Conservation (phyloP, 805 yeast species). For the Vanderwaltozyma verrucispora region DNA sequence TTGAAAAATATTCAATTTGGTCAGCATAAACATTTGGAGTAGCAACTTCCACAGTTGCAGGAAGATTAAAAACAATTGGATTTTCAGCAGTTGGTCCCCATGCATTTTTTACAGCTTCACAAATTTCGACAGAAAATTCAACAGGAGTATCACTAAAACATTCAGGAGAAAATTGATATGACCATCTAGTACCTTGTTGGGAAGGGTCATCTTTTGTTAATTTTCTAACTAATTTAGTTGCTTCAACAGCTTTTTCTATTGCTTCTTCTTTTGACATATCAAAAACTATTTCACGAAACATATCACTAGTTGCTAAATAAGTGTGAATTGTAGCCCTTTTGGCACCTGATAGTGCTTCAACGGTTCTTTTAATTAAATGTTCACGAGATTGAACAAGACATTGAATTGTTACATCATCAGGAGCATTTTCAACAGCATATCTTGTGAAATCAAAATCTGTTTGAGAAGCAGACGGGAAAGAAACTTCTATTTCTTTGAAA, state of each 20-base stretch:
- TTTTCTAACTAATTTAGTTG: constrained; percentile 50
- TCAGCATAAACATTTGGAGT: constrained; percentile 79
- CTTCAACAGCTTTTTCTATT: constrained; percentile 48
- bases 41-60: constrained; percentile 77
- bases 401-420: constrained; percentile 68
- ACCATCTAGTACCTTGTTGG: constrained; percentile 50
- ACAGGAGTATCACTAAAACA: constrained; percentile 62
- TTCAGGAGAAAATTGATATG: constrained; percentile 73
- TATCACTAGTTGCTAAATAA: constrained; percentile 65
- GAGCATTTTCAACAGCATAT: constrained; percentile 61
- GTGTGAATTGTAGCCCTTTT: constrained; percentile 67
- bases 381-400: constrained; percentile 71
- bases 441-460: constrained; percentile 74
- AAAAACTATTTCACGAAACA: constrained; percentile 64
- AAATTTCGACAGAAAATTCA: constrained; percentile 51
- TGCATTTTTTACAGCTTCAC: constrained; percentile 65
- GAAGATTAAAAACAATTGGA: constrained; percentile 71
- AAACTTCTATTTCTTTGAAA: constrained; percentile 74
- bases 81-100: constrained; percentile 59
- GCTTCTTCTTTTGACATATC: constrained; percentile 48
- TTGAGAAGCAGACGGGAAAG: constrained; percentile 75
- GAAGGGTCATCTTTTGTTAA: constrained; percentile 61
- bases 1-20: constrained; percentile 66
- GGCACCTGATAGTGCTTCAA: constrained; percentile 65
- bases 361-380: constrained; percentile 58